Percentiles rank a stretch among this genome's conserved stretches.
phyloP scores from a whole-genome alignment of 441 rosid genomes.

The Daphne laureola region DNA sequence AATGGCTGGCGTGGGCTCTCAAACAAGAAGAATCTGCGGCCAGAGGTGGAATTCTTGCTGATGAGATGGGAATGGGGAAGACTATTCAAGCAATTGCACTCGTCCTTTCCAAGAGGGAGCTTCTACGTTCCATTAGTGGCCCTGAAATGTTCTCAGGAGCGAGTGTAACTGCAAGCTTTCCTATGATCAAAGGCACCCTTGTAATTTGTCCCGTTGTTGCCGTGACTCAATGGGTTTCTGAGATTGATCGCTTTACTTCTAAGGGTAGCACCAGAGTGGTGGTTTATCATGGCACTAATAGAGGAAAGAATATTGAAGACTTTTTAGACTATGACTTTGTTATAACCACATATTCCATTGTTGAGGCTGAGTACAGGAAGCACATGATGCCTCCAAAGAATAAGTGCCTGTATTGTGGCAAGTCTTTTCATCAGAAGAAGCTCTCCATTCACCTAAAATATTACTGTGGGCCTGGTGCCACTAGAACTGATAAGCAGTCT shows the following conservation, averaged over 20 bases:
- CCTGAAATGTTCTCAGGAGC: conserved; percentile 10
- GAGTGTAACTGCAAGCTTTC: conserved; percentile 28
- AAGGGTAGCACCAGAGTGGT: conserved; percentile 75
- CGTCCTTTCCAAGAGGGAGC: conserved; percentile 72
- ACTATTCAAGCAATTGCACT: conserved; percentile 93
- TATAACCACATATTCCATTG: conserved; percentile 76
- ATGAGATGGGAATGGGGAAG: conserved; percentile 99
- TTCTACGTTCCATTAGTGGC: conserved; percentile 15
- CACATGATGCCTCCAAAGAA: conserved; percentile 62
- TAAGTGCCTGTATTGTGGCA: conserved; percentile 61
- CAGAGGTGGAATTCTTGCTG: conserved; percentile 95
- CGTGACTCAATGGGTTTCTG: conserved; percentile 82
- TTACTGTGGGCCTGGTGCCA: conserved; percentile 72
- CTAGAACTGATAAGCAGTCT: conserved; percentile 65
- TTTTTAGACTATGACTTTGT: conserved; percentile 75
- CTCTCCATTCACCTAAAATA: conserved; percentile 48
- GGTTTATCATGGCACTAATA: conserved; percentile 74
- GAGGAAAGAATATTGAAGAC: conserved; percentile 46
- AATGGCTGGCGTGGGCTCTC: conserved; percentile 90
- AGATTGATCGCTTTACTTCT: conserved; percentile 65
- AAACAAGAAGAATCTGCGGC: conserved; percentile 71
- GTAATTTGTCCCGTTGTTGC: conserved; percentile 93
- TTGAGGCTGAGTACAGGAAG: conserved; percentile 79
- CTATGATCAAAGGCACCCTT: conserved; percentile 48
- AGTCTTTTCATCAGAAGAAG: conserved; percentile 40